Percentiles rank a stretch among this genome's conserved stretches.
phyloP scores from a whole-genome alignment of 1,139 yeast species.

The Eremothecium coryli region DNA sequence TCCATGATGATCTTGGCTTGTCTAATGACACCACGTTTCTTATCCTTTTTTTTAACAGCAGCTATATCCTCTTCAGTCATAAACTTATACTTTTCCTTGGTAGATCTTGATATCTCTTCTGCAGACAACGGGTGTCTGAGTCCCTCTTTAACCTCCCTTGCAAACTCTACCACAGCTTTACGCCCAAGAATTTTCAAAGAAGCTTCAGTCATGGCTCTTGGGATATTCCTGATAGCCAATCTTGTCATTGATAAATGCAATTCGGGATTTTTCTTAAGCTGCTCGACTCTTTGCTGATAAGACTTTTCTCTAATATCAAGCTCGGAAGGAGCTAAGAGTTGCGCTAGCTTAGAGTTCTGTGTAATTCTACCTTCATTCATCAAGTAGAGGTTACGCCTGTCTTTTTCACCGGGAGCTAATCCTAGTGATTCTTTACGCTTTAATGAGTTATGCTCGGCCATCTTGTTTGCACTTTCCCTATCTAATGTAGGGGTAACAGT shows the following conservation, averaged over 20 bases:
- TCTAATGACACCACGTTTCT: conserved; percentile 79
- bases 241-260: conserved; percentile 87
- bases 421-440: conserved; percentile 73
- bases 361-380: conserved; percentile 92
- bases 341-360: conserved; percentile 69
- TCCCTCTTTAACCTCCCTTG: conserved; percentile 74
- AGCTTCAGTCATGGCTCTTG: conserved; percentile 83
- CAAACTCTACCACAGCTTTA: conserved; percentile 90
- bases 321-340: conserved; percentile 58
- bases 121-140: conserved; percentile 77
- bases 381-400: conserved; percentile 74
- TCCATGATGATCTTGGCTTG: conserved; percentile 92
- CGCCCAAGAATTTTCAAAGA: conserved; percentile 87
- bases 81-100: conserved; percentile 48
- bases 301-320: conserved; percentile 85
- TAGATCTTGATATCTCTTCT: conserved; percentile 80
- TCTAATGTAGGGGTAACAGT: conserved; percentile 80
- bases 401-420: conserved; percentile 69
- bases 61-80: conserved; percentile 40
- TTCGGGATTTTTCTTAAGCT: conserved; percentile 81
- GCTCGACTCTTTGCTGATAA: conserved; percentile 76
- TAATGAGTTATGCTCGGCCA: conserved; percentile 64
- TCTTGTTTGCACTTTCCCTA: conserved; percentile 69
- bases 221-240: conserved; percentile 86
- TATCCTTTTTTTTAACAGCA: conserved; percentile 44